Evolutionary conservation across 495 filamentous ascomycete species (phyloP).

Genomic region (Penicillium coffeae): DNA sequence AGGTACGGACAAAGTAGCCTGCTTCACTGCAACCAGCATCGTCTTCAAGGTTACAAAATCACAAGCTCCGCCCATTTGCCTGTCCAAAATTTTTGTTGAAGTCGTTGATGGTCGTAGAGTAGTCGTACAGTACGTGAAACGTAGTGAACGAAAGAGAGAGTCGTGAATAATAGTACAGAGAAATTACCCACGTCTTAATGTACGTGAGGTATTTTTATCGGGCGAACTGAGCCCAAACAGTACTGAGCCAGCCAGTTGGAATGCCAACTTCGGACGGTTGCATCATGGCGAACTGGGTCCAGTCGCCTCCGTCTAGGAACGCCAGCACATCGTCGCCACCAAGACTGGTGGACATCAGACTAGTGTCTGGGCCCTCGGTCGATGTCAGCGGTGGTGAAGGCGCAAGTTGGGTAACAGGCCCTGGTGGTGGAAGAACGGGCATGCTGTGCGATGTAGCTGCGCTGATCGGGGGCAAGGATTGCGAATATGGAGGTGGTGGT

Average conservation of each 20-base stretch:
- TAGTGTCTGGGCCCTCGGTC: conserved; percentile 26
- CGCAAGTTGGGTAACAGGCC: conserved; percentile 29
- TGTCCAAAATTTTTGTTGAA: not conserved
- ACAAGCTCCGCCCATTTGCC: not conserved
- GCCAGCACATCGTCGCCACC: conserved; percentile 46
- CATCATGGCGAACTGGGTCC: conserved; percentile 29
- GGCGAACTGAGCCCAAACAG: conserved; percentile 37
- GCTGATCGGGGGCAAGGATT: conserved; percentile 40
- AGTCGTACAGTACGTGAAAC: conserved; percentile 7
- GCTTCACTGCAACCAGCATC: not conserved
- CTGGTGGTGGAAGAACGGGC: conserved; percentile 35
- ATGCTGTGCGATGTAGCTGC: conserved; percentile 26
- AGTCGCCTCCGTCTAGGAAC: conserved; percentile 46
- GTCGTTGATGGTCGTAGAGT: conserved; percentile 3
- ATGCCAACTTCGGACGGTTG: conserved; percentile 34
- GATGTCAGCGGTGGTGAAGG: conserved; percentile 38
- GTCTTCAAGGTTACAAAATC: not conserved
- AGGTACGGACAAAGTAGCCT: not conserved
- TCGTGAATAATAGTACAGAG: conserved; percentile 10
- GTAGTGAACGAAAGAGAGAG: not conserved
- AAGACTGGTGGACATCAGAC: conserved; percentile 34
- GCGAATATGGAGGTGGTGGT: conserved; percentile 37
- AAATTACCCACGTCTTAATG: not conserved
- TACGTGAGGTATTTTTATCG: conserved; percentile 12
- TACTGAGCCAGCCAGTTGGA: conserved; percentile 39